phyloP scores from a whole-genome alignment of 345 rosid species.

The Linum trigynum region DNA sequence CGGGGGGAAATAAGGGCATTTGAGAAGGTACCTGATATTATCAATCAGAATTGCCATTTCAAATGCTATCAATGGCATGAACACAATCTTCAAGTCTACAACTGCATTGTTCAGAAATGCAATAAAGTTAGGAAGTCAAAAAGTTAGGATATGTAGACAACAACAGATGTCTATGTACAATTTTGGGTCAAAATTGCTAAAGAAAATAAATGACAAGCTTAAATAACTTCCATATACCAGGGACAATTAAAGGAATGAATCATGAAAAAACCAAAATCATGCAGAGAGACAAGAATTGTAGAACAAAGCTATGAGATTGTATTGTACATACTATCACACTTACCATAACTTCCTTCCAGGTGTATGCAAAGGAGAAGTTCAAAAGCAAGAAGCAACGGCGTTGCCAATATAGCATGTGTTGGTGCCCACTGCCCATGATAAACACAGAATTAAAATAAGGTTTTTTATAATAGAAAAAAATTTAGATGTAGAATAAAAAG shows the following conservation, averaged over 20 bases:
- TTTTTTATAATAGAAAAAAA: not conserved
- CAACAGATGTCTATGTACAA: not conserved
- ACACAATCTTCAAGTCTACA: slow-evolving; percentile 71
- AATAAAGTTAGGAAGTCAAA: slow-evolving; percentile 10
- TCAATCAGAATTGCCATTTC: slow-evolving; percentile 67
- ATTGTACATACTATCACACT: slow-evolving; percentile 5
- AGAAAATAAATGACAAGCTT: not conserved
- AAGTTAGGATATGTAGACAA: slow-evolving; percentile 3
- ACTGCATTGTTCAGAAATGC: slow-evolving; percentile 37
- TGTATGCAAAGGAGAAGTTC: slow-evolving; percentile 71
- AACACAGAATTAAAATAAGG: slow-evolving; percentile 10
- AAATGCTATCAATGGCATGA: slow-evolving; percentile 64
- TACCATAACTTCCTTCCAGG: slow-evolving; percentile 63
- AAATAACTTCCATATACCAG: not conserved
- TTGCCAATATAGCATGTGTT: slow-evolving; percentile 59
- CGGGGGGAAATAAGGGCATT: not conserved
- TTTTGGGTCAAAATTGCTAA: not conserved
- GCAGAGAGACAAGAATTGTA: not conserved
- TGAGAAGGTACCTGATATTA: slow-evolving; percentile 62
- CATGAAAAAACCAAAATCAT: not conserved
- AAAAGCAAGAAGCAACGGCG: slow-evolving; percentile 76
- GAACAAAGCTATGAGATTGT: slow-evolving; percentile 4
- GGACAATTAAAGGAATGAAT: not conserved
- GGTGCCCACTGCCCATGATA: slow-evolving; percentile 85
- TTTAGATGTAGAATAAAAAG: not conserved